These are phyloP conservation scores for Anthracocystis walkeri DNA, from an alignment of 1,284 basidiomycete species.

Conservation along the genomic window DNA sequence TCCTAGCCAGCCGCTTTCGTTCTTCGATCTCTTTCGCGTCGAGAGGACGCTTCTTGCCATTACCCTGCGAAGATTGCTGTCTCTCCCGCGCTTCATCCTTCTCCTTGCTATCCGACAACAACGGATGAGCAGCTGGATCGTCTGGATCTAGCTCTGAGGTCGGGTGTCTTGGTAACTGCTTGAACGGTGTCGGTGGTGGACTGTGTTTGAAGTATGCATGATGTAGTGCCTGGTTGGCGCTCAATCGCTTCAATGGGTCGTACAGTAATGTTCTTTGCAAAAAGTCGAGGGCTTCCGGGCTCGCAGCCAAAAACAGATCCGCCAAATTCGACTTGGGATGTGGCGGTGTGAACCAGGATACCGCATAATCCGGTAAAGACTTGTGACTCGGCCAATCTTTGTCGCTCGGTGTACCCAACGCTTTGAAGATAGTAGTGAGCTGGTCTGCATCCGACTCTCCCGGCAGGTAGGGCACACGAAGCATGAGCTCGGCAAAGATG, in stretches of 20 bases:
- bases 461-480: slow-evolving; percentile 90
- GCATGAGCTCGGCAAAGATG: slow-evolving; percentile 94
- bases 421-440: slow-evolving; percentile 91
- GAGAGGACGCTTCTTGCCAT: slow-evolving; percentile 47
- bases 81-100: slow-evolving; percentile 51
- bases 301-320: slow-evolving; percentile 90
- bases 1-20: slow-evolving; percentile 59
- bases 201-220: slow-evolving; percentile 62
- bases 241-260: slow-evolving; percentile 85
- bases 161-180: slow-evolving; percentile 59
- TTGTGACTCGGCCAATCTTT: slow-evolving; percentile 94
- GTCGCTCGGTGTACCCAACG: slow-evolving; percentile 93
- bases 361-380: slow-evolving; percentile 67
- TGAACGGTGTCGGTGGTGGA: slow-evolving; percentile 58
- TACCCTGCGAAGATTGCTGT: slow-evolving; percentile 11
- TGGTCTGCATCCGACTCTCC: slow-evolving; percentile 97
- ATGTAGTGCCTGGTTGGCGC: slow-evolving; percentile 72
- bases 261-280: slow-evolving; percentile 83
- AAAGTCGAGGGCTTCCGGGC: slow-evolving; percentile 85
- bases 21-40: slow-evolving; percentile 56
- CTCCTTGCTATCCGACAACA: slow-evolving; percentile 54
- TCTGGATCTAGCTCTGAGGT: slow-evolving; percentile 43
- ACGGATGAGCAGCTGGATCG: slow-evolving; percentile 38
- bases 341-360: slow-evolving; percentile 31
- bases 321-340: slow-evolving; percentile 85